phyloP scores from a whole-genome alignment of 345 rosid species.

The Draba incana region DNA sequence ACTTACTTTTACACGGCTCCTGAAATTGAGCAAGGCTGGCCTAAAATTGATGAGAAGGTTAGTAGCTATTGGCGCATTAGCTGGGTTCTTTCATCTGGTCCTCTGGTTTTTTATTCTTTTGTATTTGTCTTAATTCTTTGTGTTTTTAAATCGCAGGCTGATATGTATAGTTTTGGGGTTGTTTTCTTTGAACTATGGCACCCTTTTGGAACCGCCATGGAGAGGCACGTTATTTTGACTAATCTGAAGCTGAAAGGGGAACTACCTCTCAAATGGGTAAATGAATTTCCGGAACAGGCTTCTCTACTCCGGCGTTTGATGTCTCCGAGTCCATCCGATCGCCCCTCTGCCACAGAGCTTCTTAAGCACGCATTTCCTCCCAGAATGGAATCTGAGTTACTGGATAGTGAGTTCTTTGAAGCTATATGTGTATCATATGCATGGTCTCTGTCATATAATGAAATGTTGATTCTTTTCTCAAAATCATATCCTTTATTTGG shows the following conservation, averaged over 20 bases:
- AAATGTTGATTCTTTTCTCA: no score
- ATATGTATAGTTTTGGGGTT: conserved; percentile 96
- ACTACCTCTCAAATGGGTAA: conserved; percentile 78
- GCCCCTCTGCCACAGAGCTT: conserved; percentile 94
- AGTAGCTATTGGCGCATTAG: conserved; percentile 27
- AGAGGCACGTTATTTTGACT: conserved; percentile 69
- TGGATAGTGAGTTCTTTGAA: conserved; percentile 68
- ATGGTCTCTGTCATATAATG: background rate
- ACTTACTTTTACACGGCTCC: conserved; percentile 98
- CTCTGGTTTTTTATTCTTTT: conserved; percentile 1
- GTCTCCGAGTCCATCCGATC: conserved; percentile 97
- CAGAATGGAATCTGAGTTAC: conserved; percentile 81
- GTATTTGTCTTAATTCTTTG: background rate
- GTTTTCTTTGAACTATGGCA: conserved; percentile 96
- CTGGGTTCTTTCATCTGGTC: conserved; percentile 19
- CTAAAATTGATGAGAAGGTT: conserved; percentile 98
- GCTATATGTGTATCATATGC: conserved; percentile 16
- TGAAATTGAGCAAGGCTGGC: conserved; percentile 98
- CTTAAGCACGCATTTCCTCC: conserved; percentile 85
- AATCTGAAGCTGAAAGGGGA: conserved; percentile 86
- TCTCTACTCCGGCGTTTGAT: conserved; percentile 68
- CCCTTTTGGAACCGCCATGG: conserved; percentile 97
- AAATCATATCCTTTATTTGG: background rate
- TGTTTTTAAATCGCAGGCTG: conserved; percentile 63
- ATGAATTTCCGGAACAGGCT: conserved; percentile 88